Evolutionary conservation across 495 filamentous ascomycete species (phyloP).

Genomic region (Diplogelasinospora grovesii): DNA sequence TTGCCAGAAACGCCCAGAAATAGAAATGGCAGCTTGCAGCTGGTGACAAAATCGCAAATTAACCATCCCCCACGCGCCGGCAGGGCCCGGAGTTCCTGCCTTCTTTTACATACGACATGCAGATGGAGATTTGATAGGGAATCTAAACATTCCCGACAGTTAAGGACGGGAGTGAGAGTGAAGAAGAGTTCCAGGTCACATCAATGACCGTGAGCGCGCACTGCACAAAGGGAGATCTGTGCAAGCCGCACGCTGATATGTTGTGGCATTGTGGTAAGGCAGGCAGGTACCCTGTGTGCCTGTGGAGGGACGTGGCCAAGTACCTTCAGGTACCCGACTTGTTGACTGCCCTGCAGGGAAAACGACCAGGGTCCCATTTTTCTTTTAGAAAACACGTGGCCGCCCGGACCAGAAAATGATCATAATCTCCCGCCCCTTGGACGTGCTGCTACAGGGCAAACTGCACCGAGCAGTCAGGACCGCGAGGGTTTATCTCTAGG

Average conservation of each 20-base stretch:
- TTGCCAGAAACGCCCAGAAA: background rate
- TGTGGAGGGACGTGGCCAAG: background rate
- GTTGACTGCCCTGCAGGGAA: constrained; percentile 3
- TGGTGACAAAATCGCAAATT: constrained; percentile 11
- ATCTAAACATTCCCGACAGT: no score
- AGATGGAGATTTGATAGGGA: constrained; percentile 3
- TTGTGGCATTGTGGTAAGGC: no score
- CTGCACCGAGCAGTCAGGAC: no score
- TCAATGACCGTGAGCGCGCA: no score
- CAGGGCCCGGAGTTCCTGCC: background rate
- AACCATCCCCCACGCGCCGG: constrained; percentile 1
- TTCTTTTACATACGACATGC: background rate
- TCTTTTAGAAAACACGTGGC: constrained; percentile 33
- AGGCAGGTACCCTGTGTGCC: no score
- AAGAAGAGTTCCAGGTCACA: no score
- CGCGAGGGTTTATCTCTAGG: no score
- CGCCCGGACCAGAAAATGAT: constrained; percentile 32
- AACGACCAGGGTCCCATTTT: constrained; percentile 4
- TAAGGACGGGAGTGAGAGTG: no score
- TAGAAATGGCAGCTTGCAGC: no score
- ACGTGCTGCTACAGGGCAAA: constrained; percentile 9
- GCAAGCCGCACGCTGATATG: background rate
- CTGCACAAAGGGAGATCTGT: background rate
- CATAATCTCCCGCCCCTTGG: constrained; percentile 30
- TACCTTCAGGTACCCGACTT: constrained; percentile 11